Base-by-base conservation (phyloP, 2,329 filamentous ascomycete genomes). In the Cladophialophora yegresii region DNA sequence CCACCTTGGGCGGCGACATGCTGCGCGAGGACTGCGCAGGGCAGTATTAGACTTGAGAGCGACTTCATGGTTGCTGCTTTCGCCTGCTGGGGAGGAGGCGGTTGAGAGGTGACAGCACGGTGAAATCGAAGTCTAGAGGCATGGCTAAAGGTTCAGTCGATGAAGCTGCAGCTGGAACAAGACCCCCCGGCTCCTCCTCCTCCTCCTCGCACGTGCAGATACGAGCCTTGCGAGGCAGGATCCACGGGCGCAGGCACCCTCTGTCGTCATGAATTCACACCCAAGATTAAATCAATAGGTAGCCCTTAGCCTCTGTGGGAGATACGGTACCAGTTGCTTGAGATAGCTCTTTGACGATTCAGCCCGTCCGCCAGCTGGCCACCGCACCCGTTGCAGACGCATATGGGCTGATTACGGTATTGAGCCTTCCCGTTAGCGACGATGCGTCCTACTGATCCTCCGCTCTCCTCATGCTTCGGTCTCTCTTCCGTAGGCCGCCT, bases 1-100 rank as follows among this genome's bases (percentile, higher is more conserved):
- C 63, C 70, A 54, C 67, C 68, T 64, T 69, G 63, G 53, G 69
- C 65, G 51, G 69, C 67, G 51, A 66, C 67, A 68, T 68, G 36
- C 8, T 68, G 66, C 43, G 61, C 45, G 32, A 68, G 58, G 16
- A 51, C 58, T 51, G 58, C 66, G 45, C 61, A 62, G 5, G 64
- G 59, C 58, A 66, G 58, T 4, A 65, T 26, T 22, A 51, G 30
- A 26, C 54, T 50, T 22, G 59, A 51, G 53, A 64, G 45, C 22
- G 59, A 45, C 59, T 66, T 68, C 66, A 68, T 68, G 54, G 13
- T 68, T 55, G 36, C 56, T 58, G 45, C 55, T 22, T 49, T 58
- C 54, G 58, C 63, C 66, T 62, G 60, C 63, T 63, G 63, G 45
- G 28, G 43, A 36, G 33, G 20, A 50, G 61, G 63, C 55, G 50